These are phyloP conservation scores for Aegilops speltoides DNA, from an alignment of 176 grass and related monocot species.

Conservation along the genomic window DNA sequence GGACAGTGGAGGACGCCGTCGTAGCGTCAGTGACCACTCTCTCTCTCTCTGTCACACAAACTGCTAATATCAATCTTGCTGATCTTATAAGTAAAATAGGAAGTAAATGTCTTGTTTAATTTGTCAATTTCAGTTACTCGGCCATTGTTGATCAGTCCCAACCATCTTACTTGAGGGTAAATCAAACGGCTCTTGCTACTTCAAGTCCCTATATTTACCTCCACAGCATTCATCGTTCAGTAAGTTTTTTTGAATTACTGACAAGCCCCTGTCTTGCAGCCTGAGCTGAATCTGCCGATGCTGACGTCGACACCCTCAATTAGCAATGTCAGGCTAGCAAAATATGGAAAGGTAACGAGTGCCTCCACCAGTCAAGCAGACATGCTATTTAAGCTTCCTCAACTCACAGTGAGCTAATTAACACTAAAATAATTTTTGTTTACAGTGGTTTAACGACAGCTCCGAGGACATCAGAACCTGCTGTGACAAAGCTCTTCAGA, in stretches of 20 bases:
- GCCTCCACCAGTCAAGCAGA: background rate
- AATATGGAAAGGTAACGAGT: constrained; percentile 47
- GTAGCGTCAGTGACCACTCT: constrained; percentile 53
- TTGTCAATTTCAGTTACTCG: constrained; percentile 61
- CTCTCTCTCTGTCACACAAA: background rate
- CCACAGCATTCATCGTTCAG: background rate
- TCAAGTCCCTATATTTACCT: background rate
- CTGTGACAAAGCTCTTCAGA: constrained; percentile 73
- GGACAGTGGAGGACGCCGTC: constrained; percentile 83
- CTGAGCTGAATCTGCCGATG: constrained; percentile 78
- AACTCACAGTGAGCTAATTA: background rate
- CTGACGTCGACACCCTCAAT: constrained; percentile 59
- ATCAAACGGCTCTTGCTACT: background rate
- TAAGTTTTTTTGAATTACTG: background rate
- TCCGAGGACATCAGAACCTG: constrained; percentile 71
- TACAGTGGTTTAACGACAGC: constrained; percentile 95
- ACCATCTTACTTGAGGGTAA: constrained; percentile 56
- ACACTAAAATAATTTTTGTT: background rate
- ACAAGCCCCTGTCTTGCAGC: constrained; percentile 34
- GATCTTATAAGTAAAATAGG: background rate
- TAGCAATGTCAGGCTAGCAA: constrained; percentile 76
- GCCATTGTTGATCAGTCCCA: constrained; percentile 65
- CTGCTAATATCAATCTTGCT: background rate
- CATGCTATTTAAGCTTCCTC: background rate
- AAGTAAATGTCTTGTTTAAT: background rate